Percentiles rank a stretch among this genome's conserved stretches.
Conservation (phyloP, 495 filamentous ascomycete species). For the Hyaloscypha finlandica region DNA sequence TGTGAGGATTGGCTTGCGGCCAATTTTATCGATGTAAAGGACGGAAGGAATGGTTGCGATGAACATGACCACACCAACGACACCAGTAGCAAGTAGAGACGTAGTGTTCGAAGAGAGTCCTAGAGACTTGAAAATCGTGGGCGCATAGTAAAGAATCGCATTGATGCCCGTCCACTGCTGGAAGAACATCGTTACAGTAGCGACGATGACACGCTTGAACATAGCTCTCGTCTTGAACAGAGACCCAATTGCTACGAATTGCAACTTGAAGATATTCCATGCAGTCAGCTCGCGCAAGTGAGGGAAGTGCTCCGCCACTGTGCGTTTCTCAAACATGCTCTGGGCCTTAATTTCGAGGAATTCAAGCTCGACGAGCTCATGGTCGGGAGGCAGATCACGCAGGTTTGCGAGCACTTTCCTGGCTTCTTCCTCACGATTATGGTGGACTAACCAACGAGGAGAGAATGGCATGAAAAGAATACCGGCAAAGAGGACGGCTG, state of each 20-base stretch:
- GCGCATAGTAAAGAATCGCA: constrained; percentile 70
- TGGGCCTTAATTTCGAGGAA: constrained; percentile 83
- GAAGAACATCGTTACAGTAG: constrained; percentile 70
- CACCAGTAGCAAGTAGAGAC: constrained; percentile 75
- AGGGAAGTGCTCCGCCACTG: constrained; percentile 70
- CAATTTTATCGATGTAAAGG: constrained; percentile 63
- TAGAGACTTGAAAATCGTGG: constrained; percentile 70
- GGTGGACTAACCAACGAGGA: constrained; percentile 77
- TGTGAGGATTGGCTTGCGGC: constrained; percentile 58
- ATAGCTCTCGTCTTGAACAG: constrained; percentile 74
- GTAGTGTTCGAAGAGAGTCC: constrained; percentile 64
- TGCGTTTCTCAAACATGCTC: constrained; percentile 77
- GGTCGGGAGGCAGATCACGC: constrained; percentile 58
- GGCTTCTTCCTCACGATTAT: constrained; percentile 70
- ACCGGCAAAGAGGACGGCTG: constrained; percentile 62
- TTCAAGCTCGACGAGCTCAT: constrained; percentile 71
- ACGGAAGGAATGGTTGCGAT: constrained; percentile 68
- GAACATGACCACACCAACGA: constrained; percentile 78
- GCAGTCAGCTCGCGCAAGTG: constrained; percentile 59
- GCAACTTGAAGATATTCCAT: constrained; percentile 65
- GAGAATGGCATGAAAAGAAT: constrained; percentile 84
- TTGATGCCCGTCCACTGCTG: constrained; percentile 75
- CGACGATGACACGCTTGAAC: constrained; percentile 72
- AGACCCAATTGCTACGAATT: constrained; percentile 70
- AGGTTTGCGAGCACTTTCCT: constrained; percentile 67